Evolutionary conservation across 2,329 filamentous ascomycete species (phyloP).

Genomic region (Ascochyta fabae): DNA sequence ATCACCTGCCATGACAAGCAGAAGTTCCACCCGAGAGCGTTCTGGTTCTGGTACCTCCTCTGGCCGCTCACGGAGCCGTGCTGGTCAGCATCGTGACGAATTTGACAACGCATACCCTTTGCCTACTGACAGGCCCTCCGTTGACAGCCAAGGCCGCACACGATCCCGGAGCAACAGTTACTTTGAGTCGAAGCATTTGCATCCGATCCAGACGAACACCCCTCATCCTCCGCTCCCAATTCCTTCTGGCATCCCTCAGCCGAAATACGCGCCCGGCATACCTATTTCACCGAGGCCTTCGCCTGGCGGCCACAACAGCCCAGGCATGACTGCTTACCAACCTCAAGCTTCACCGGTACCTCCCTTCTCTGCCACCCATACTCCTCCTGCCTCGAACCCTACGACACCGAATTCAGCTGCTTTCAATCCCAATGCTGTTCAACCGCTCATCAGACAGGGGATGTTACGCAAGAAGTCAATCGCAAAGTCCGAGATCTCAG

Average conservation of each 20-base stretch:
- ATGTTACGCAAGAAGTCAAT: conserved; percentile 62
- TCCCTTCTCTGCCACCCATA: conserved; percentile 60
- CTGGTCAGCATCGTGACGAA: conserved; percentile 58
- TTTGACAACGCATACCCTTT: conserved; percentile 50
- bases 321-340: conserved; percentile 36
- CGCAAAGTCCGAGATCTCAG: conserved; percentile 67
- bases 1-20: conserved; percentile 50
- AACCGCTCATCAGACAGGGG: conserved; percentile 35
- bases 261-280: conserved; percentile 33
- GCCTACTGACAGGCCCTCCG: conserved; percentile 33
- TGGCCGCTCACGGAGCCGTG: conserved; percentile 62
- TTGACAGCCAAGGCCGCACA: conserved; percentile 36
- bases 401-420: conserved; percentile 51
- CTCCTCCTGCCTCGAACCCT: conserved; percentile 59
- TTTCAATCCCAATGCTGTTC: conserved; percentile 40
- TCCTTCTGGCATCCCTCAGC: conserved; percentile 23
- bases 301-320: conserved; percentile 47
- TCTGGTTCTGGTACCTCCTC: conserved; percentile 62
- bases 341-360: conserved; percentile 55
- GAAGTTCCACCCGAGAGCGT: conserved; percentile 56
- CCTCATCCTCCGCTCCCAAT: conserved; percentile 36
- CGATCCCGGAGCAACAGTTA: conserved; percentile 49
- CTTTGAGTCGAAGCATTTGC: conserved; percentile 48
- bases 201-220: conserved; percentile 44
- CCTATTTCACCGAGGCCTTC: conserved; percentile 48